These are phyloP conservation scores for Gossypium armourianum DNA, from an alignment of 441 rosid species.

Conservation along the genomic window DNA sequence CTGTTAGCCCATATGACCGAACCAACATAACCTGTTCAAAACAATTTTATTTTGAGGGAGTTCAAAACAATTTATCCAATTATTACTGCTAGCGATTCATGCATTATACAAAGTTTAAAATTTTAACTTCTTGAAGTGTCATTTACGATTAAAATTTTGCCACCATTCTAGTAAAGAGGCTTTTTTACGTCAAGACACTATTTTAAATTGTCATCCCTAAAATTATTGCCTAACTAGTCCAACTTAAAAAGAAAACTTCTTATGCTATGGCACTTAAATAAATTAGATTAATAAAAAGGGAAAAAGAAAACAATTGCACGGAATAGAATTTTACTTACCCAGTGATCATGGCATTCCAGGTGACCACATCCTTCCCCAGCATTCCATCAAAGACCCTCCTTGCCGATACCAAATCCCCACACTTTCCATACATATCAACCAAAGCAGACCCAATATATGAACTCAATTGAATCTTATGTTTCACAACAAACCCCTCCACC, in stretches of 20 bases:
- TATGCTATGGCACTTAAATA: background rate
- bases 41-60: background rate
- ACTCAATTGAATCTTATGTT: conserved; percentile 38
- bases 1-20: background rate
- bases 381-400: conserved; percentile 58
- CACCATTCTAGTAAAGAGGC: background rate
- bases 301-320: background rate
- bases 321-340: conserved; percentile 32
- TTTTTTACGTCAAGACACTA: background rate
- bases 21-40: background rate
- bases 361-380: conserved; percentile 45
- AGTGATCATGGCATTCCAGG: conserved; percentile 81
- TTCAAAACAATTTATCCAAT: background rate
- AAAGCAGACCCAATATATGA: conserved; percentile 54
- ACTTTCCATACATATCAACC: conserved; percentile 68
- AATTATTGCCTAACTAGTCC: background rate
- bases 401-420: conserved; percentile 57
- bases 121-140: background rate
- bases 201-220: background rate
- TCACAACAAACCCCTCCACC: conserved; percentile 37
- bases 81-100: background rate
- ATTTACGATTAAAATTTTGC: background rate
- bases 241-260: background rate
- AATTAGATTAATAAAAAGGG: background rate
- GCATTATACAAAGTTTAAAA: background rate